Evolutionary conservation across 2,329 filamentous ascomycete species (phyloP), one percentile per base, ranked within the genome.

Genomic region (Verticillium longisporum): DNA sequence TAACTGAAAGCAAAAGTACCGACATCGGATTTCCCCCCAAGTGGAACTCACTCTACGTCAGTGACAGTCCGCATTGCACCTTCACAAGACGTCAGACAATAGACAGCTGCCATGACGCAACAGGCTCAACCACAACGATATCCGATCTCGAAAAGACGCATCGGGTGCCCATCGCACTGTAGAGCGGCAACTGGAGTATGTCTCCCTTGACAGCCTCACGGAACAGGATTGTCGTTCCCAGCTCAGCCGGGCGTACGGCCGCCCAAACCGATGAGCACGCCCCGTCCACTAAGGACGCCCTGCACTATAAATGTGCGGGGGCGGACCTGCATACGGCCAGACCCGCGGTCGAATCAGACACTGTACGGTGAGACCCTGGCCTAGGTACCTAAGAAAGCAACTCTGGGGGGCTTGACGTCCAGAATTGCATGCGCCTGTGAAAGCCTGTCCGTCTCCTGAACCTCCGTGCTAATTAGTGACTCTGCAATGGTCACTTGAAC

Each of bases 341-440:
- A 55, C 54, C 54, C 54, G 54, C 54, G 54, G 54, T 33, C 54
- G 54, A 55, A 55, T 55, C 54, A 55, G n/a, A 54, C 54, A 50
- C 45, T 50, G 45, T 50, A 50, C 26, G 45, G 18, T 21, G 18
- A 21, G 45, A 7, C 45, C 38, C 9, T 18, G 45, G 18, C 45
- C 45, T 18, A 50, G 45, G n/a, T 13, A 6, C 9, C 34, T 10
- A 50, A 21, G 9, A 26, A 26, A 26, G 26, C 26, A 26, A 26
- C 26, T 26, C 26, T 26, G 26, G 26, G 26, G 26, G 26, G 26
- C 26, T 26, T 3, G 26, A 26, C 26, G 2, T 26, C 26, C 26
- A 26, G 26, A 26, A 26, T 26, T 4, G 26, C 26, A 26, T 26
- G 26, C 26, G 26, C 26, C 26, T 26, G 26, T 26, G 26, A 26